phyloP scores from a whole-genome alignment of 768 basidiomycete genomes.

The Termitomyces sp. region DNA sequence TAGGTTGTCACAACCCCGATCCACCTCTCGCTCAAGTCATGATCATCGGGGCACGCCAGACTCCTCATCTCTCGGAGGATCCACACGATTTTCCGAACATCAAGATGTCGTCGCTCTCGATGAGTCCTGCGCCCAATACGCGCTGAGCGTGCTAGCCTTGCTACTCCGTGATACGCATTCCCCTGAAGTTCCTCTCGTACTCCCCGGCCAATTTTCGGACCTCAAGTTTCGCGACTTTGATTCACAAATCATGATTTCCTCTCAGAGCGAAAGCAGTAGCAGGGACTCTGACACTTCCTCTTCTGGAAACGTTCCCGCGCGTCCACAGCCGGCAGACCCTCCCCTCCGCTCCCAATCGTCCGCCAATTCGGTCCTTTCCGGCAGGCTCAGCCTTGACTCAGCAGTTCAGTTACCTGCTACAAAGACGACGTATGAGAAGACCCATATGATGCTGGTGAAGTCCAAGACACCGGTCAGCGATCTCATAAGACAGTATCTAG shows the following conservation, averaged over 20 bases:
- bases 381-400: constrained; percentile 32
- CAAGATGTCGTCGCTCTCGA: constrained; percentile 71
- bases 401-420: constrained; percentile 33
- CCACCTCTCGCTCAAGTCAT: constrained; percentile 38
- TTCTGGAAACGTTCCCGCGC: neutral
- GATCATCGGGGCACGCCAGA: constrained; percentile 29
- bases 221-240: constrained; percentile 73
- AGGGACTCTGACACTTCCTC: constrained; percentile 6
- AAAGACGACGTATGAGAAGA: constrained; percentile 49
- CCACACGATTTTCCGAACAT: constrained; percentile 27
- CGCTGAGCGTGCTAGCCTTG: constrained; percentile 77
- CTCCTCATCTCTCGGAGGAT: constrained; percentile 28
- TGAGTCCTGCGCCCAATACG: constrained; percentile 75
- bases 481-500: constrained; percentile 65
- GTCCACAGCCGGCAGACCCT: constrained; percentile 4
- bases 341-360: constrained; percentile 38
- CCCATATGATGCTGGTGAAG: constrained; percentile 53
- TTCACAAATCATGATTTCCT: constrained; percentile 34
- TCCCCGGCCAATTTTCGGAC: constrained; percentile 53
- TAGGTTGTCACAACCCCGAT: constrained; percentile 53
- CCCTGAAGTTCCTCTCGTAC: constrained; percentile 46
- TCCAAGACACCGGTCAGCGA: constrained; percentile 50
- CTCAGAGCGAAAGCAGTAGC: constrained; percentile 13
- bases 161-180: constrained; percentile 70
- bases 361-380: constrained; percentile 31